Base-by-base conservation (phyloP, 768 basidiomycete genomes). In the Lentinus brumalis region DNA sequence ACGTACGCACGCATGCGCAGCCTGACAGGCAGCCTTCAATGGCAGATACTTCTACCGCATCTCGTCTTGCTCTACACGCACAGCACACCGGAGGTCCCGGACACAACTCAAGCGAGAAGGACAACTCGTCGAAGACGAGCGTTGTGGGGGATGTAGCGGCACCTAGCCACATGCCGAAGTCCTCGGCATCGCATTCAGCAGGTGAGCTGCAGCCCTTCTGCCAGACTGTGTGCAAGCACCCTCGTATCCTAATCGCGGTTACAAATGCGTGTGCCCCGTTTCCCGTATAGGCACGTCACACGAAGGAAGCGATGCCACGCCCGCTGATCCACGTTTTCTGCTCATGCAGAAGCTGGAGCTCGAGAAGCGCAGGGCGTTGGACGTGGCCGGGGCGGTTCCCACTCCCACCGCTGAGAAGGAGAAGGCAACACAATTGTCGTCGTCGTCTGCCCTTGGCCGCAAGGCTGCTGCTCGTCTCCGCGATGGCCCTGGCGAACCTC, bases 1-100 rank as follows among this genome's bases (percentile, higher is more conserved):
- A 73, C 72, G 71, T 67, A 41, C 69, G 69, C 42, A 74, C 74
- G 45, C 69, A 72, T 35, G 71, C 67, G 12, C 69, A 64, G 9
- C 61, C 74, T 9, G 60, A 60, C 35, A 57, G 49, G 54, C 39
- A 30, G 53, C 55, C 53, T 51, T 35, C 40, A 54, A 52, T 57
- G 59, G 63, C 59, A 39, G 55, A 67, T 39, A 56, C 30, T 60
- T 35, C 50, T 40, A 30, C 64, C 59, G 57, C 56, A 42, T 56
- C 59, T 45, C 53, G 50, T 18, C 54, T 15, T 39, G 21, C 53
- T 16, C 35, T 56, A 32, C 15, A 40, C n/a, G 31, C 49, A 45
- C 59, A 59, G 46, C 51, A 50, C 35, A 18, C 63, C 59, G 56
- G 56, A 30, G 8, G 21, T 21, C n/a, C 55, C 63, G 58, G 53